Conservation (phyloP, 768 basidiomycete genomes). For the Macrolepiota fuliginosa region DNA sequence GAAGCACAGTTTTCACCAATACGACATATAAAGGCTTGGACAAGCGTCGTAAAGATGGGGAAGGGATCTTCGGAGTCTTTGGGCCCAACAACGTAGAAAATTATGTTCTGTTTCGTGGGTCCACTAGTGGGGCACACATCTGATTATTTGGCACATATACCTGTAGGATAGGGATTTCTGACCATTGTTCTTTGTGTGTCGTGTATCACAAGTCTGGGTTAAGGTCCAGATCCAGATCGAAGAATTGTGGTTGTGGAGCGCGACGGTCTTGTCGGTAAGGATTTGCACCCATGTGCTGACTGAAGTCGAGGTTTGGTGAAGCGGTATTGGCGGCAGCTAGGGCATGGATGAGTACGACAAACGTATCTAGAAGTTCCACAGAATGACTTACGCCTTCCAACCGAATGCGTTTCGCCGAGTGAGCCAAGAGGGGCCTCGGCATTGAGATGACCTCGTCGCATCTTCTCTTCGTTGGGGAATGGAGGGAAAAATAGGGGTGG, state of each 20-base stretch:
- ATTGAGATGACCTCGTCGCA: slow-evolving; percentile 79
- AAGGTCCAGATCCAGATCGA: slow-evolving; percentile 81
- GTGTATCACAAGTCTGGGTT: slow-evolving; percentile 67
- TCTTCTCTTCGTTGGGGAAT: slow-evolving; percentile 90
- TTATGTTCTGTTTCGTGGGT: not conserved
- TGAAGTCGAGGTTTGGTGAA: slow-evolving; percentile 50
- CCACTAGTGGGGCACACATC: not conserved
- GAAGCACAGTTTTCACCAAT: slow-evolving; percentile 6
- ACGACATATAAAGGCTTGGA: slow-evolving; percentile 10
- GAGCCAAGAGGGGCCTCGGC: slow-evolving; percentile 76
- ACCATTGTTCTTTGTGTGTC: not conserved
- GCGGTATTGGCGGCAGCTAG: slow-evolving; percentile 52
- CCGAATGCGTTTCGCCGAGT: slow-evolving; percentile 78
- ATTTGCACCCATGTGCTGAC: slow-evolving; percentile 54
- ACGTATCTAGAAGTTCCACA: not conserved
- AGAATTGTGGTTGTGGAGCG: slow-evolving; percentile 57
- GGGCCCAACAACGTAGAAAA: not conserved
- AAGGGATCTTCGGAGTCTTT: slow-evolving; percentile 1
- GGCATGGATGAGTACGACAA: slow-evolving; percentile 12
- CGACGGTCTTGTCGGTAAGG: slow-evolving; percentile 72
- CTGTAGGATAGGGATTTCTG: not conserved
- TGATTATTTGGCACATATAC: not conserved
- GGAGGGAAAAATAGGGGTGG: slow-evolving; percentile 86
- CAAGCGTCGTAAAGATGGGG: not conserved
- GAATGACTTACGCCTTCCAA: slow-evolving; percentile 62